Conservation (phyloP, 73 alveolate genomes). For the Paramecium caudatum region DNA sequence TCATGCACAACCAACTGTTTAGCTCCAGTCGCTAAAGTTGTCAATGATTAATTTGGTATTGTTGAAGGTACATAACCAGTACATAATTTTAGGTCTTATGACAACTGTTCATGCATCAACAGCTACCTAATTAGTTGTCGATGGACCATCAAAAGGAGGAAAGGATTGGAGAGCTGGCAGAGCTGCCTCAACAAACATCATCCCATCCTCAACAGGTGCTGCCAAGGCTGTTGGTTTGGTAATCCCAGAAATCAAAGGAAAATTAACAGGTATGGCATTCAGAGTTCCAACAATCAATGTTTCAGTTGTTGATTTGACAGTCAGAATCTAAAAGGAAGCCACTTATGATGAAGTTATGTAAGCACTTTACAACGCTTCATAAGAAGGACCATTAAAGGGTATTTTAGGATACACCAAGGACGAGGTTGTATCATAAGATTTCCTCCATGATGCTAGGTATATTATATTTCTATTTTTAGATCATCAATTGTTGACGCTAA, state of each 20-base stretch:
- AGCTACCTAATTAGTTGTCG: constrained; percentile 96
- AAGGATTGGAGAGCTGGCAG: constrained; percentile 99
- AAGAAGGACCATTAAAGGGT: constrained; percentile 93
- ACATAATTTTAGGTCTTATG: constrained; percentile 85
- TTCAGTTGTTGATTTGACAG: constrained; percentile 97
- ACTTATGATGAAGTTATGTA: constrained; percentile 91
- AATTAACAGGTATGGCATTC: constrained; percentile 99
- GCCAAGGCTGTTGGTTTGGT: constrained; percentile 98
- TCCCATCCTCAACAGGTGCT: constrained; percentile 99
- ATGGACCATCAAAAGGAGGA: constrained; percentile 99
- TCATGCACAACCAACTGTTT: constrained; percentile 99
- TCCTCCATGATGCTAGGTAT: constrained; percentile 81
- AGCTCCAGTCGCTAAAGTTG: constrained; percentile 97
- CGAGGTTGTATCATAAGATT: constrained; percentile 94
- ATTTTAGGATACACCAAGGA: constrained; percentile 96
- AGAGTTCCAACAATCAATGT: constrained; percentile 98
- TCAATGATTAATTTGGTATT: constrained; percentile 97
- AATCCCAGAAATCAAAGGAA: constrained; percentile 95
- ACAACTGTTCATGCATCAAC: constrained; percentile 98
- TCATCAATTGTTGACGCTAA: constrained; percentile 94
- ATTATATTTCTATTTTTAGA: not conserved
- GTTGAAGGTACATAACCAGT: constrained; percentile 83
- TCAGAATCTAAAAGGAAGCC: constrained; percentile 91
- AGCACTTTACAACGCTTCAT: constrained; percentile 92
- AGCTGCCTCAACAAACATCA: constrained; percentile 96